Evolutionary conservation across 768 basidiomycete genomes (phyloP).

Genomic region (Phaeotremella fagi): DNA sequence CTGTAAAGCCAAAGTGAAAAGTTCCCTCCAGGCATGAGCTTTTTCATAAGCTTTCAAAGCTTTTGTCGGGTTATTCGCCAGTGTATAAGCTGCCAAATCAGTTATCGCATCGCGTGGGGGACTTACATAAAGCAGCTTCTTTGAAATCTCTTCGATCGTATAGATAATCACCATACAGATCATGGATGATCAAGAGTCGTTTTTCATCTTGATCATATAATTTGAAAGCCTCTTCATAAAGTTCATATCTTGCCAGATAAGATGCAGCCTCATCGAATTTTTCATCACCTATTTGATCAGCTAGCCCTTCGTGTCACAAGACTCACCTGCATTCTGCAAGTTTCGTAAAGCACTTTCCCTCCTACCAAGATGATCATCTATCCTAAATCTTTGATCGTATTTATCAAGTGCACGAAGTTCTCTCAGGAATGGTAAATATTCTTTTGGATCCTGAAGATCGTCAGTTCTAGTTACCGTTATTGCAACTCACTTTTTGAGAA

Average conservation of each 20-base stretch:
- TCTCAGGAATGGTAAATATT: constrained; percentile 94
- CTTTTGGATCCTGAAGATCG: constrained; percentile 75
- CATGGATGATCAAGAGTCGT: constrained; percentile 52
- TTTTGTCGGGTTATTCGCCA: constrained; percentile 61
- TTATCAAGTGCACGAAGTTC: constrained; percentile 75
- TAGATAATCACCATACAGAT: constrained; percentile 78
- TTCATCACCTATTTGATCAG: constrained; percentile 58
- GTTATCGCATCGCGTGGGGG: not conserved
- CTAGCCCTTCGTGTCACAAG: too few species aligned
- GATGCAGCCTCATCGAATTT: constrained; percentile 72
- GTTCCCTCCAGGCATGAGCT: constrained; percentile 81
- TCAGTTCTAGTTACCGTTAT: constrained; percentile 1
- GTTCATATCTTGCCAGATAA: constrained; percentile 71
- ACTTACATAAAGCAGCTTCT: constrained; percentile 73
- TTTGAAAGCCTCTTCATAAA: constrained; percentile 67
- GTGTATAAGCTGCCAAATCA: constrained; percentile 57
- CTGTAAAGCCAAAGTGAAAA: constrained; percentile 71
- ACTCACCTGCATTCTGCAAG: constrained; percentile 65
- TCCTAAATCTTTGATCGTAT: constrained; percentile 79
- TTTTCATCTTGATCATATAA: constrained; percentile 66
- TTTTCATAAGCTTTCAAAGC: constrained; percentile 86
- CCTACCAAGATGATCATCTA: constrained; percentile 85
- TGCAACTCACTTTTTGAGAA: constrained; percentile 72
- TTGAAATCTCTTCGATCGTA: constrained; percentile 77
- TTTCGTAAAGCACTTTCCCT: constrained; percentile 69